phyloP scores from a whole-genome alignment of 2,329 filamentous ascomycete genomes.

The Fusarium nygamai region DNA sequence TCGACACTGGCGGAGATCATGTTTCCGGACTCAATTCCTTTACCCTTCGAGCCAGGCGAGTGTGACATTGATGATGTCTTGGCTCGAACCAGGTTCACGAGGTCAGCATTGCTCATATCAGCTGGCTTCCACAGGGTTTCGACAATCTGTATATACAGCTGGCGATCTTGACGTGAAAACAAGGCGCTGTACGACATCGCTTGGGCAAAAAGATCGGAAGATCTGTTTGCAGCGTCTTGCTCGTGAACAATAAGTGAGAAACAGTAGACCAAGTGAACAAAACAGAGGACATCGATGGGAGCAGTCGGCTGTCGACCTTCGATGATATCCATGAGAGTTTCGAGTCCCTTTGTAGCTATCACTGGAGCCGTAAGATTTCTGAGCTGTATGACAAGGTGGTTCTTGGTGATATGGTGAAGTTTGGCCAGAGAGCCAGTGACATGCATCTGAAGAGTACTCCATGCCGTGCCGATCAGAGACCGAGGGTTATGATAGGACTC shows the following conservation, averaged over 20 bases:
- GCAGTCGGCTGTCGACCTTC: constrained; percentile 50
- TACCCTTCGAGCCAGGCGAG: constrained; percentile 53
- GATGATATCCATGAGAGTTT: constrained; percentile 53
- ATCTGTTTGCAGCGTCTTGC: constrained; percentile 50
- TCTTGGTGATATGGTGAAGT: constrained; percentile 52
- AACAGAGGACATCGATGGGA: constrained; percentile 59
- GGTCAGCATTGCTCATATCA: constrained; percentile 44
- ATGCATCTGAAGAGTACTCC: constrained; percentile 58
- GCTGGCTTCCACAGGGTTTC: constrained; percentile 60
- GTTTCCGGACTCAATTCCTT: constrained; percentile 49
- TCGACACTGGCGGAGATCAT: constrained; percentile 48
- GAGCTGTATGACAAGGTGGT: constrained; percentile 55
- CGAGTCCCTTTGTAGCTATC: constrained; percentile 55
- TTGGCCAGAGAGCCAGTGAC: constrained; percentile 57
- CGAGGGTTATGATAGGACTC: constrained; percentile 42
- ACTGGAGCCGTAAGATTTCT: constrained; percentile 50
- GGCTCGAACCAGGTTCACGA: constrained; percentile 43
- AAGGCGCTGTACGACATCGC: constrained; percentile 55
- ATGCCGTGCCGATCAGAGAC: constrained; percentile 55
- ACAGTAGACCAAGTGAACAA: constrained; percentile 63
- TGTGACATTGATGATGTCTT: constrained; percentile 29
- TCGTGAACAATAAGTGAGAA: constrained; percentile 59
- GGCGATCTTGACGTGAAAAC: constrained; percentile 51
- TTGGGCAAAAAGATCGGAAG: constrained; percentile 57
- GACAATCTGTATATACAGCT: constrained; percentile 56